phyloP scores from a whole-genome alignment of 2,329 filamentous ascomycete species.

The Pseudocercospora fuligena region DNA sequence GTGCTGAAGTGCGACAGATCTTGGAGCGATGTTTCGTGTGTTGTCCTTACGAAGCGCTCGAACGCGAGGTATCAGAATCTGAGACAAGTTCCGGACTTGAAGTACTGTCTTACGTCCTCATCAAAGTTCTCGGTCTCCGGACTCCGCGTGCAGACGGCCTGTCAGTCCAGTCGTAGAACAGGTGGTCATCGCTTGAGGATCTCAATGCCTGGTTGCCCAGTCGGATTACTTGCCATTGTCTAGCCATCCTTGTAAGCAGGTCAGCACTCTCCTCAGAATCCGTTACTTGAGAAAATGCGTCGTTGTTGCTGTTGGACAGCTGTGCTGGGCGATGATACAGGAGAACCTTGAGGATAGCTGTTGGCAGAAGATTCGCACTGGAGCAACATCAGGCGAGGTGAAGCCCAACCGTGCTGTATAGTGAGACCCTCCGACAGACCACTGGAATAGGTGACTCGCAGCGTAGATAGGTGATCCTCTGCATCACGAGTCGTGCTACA shows the following conservation, averaged over 20 bases:
- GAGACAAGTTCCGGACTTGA: background rate
- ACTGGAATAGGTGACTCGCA: constrained; percentile 3
- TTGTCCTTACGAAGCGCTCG: background rate
- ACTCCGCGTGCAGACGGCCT: background rate
- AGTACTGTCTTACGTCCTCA: background rate
- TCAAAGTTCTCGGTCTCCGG: background rate
- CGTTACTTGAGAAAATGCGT: background rate
- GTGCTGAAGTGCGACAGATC: background rate
- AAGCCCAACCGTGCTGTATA: background rate
- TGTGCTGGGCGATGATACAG: background rate
- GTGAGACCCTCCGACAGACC: background rate
- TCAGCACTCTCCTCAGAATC: background rate
- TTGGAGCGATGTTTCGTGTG: background rate
- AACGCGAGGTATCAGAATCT: background rate
- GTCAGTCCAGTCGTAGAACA: background rate
- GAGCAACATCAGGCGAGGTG: background rate
- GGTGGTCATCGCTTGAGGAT: background rate
- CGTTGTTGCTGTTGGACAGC: background rate
- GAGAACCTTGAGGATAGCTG: background rate
- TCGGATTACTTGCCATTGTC: background rate
- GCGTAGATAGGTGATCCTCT: background rate
- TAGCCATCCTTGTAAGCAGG: background rate
- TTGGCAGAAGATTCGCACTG: background rate
- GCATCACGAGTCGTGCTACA: background rate
- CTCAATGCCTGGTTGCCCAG: background rate